Evolutionary conservation across 1,139 yeast genomes (phyloP).

Genomic region (Geotrichum histeridarum): DNA sequence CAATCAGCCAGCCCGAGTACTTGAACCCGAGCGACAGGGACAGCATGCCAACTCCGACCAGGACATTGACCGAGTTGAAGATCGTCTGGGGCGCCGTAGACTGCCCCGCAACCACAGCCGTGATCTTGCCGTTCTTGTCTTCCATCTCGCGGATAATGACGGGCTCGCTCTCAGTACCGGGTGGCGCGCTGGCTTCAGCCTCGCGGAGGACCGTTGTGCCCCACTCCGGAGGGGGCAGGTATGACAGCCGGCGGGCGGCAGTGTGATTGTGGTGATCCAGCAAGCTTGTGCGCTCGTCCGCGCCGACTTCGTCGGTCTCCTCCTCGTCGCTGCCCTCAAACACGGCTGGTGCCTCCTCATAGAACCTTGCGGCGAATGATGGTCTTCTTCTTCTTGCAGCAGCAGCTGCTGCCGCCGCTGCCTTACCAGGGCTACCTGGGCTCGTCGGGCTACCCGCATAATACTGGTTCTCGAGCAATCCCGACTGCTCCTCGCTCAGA

Average conservation of each 20-base stretch:
- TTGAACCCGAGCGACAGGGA: conserved; percentile 77
- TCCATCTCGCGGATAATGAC: conserved; percentile 61
- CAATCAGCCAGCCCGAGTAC: conserved; percentile 76
- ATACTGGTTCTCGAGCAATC: conserved; percentile 1
- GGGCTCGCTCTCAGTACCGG: conserved; percentile 49
- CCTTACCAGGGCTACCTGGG: neutral
- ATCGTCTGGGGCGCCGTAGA: conserved; percentile 85
- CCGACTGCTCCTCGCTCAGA: conserved; percentile 11
- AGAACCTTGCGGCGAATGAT: conserved; percentile 9
- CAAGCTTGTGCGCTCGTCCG: neutral
- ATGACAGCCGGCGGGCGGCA: conserved; percentile 26
- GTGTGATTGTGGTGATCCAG: conserved; percentile 15
- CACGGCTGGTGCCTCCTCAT: conserved; percentile 22
- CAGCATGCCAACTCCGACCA: conserved; percentile 80
- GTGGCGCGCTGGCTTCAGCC: conserved; percentile 29
- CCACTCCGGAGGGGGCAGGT: conserved; percentile 22
- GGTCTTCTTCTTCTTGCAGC: neutral
- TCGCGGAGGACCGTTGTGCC: conserved; percentile 28
- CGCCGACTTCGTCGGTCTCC: neutral
- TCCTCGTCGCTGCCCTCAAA: conserved; percentile 33
- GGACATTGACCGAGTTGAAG: conserved; percentile 78
- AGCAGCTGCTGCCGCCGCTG: neutral
- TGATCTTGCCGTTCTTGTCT: conserved; percentile 63
- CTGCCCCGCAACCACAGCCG: conserved; percentile 73
- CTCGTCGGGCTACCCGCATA: neutral